Conservation (phyloP, 2,329 filamentous ascomycete species). For the Trichophyton verrucosum region DNA sequence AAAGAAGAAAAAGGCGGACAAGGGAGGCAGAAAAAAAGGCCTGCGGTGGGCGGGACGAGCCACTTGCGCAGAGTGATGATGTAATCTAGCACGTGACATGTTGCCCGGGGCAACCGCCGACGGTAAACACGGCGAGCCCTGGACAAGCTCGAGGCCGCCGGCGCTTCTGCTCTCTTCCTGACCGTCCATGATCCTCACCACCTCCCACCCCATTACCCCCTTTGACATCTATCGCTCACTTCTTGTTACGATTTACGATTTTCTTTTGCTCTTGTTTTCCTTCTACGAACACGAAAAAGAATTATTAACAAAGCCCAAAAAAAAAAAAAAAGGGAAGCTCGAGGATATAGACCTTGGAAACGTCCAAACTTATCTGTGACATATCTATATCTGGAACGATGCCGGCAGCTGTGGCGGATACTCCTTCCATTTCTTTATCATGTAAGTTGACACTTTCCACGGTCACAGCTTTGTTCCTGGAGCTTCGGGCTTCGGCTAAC, state of each 20-base stretch:
- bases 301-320: neutral
- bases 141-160: neutral
- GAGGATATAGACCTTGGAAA: neutral
- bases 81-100: neutral
- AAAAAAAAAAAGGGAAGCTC: neutral
- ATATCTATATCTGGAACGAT: conserved; percentile 30
- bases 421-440: conserved; percentile 54
- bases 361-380: neutral
- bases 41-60: neutral
- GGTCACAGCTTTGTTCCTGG: neutral
- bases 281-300: neutral
- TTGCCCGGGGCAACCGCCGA: neutral
- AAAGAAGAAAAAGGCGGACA: neutral
- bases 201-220: neutral
- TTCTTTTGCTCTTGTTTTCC: neutral
- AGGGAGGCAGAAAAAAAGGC: neutral
- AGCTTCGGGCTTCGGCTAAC: neutral
- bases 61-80: conserved; percentile 1
- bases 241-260: neutral
- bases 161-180: neutral
- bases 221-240: neutral
- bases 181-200: neutral
- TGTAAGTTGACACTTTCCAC: conserved; percentile 36
- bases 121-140: neutral
- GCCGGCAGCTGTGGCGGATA: conserved; percentile 49